These are phyloP conservation scores for Elongisporangium senticosum DNA, from an alignment of 352 stramenopile species.

Conservation along the genomic window DNA sequence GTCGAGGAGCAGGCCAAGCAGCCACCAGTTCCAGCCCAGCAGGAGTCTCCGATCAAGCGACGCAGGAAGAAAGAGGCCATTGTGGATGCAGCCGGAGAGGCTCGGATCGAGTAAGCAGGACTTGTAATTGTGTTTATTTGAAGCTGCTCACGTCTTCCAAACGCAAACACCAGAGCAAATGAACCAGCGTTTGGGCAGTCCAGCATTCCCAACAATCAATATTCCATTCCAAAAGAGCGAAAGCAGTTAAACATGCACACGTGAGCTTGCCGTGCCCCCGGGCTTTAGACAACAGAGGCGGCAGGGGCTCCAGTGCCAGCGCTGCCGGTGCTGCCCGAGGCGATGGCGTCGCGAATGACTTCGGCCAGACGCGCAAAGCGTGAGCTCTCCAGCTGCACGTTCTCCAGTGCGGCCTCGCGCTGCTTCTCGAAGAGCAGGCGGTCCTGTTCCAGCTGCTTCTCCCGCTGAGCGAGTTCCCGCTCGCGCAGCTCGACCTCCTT, in stretches of 20 bases:
- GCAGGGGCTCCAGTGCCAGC: background rate
- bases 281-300: constrained; percentile 32
- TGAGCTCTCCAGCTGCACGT: constrained; percentile 35
- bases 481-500: constrained; percentile 72
- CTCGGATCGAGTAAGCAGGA: background rate
- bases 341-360: constrained; percentile 47
- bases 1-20: background rate
- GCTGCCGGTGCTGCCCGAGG: constrained; percentile 18
- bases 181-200: background rate
- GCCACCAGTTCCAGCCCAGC: background rate
- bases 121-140: background rate
- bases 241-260: background rate
- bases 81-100: background rate
- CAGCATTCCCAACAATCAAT: background rate
- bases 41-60: background rate
- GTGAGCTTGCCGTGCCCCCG: background rate
- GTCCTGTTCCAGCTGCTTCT: constrained; percentile 63
- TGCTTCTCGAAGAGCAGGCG: constrained; percentile 53
- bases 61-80: background rate
- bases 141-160: background rate
- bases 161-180: background rate
- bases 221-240: background rate
- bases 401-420: constrained; percentile 33
- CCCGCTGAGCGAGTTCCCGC: constrained; percentile 49
- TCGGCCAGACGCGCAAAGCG: constrained; percentile 64